Conservation (phyloP, 2,329 filamentous ascomycete genomes). For the Didymella arachidicola region DNA sequence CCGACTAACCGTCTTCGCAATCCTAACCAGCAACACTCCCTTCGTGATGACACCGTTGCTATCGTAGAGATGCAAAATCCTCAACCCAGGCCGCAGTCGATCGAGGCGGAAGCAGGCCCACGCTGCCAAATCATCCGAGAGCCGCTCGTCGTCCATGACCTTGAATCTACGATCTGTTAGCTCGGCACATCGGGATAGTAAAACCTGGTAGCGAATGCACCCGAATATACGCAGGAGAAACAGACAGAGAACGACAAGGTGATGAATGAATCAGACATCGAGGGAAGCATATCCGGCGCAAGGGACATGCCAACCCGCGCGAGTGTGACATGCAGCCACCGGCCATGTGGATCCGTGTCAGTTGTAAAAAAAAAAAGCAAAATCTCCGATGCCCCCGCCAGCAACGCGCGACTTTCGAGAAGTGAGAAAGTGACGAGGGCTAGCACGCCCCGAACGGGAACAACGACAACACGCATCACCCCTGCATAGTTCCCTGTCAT, state of each 20-base stretch:
- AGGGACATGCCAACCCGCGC: neutral
- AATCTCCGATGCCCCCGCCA: constrained; percentile 2
- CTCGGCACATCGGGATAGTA: neutral
- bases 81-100: constrained; percentile 75
- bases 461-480: constrained; percentile 20
- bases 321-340: constrained; percentile 5
- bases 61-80: constrained; percentile 80
- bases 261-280: constrained; percentile 2
- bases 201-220: constrained; percentile 3
- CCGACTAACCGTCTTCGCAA: constrained; percentile 65
- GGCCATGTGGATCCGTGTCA: constrained; percentile 7
- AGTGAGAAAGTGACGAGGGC: constrained; percentile 26
- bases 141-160: constrained; percentile 84
- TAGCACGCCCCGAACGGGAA: constrained; percentile 11
- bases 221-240: neutral
- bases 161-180: constrained; percentile 68
- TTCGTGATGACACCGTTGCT: constrained; percentile 69
- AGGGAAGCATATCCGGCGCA: constrained; percentile 1
- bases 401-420: neutral
- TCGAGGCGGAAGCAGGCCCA: constrained; percentile 92
- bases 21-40: constrained; percentile 76
- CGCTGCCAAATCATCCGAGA: constrained; percentile 76
- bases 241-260: neutral
- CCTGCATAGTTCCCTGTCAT: neutral
- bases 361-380: constrained; percentile 12